A percentile compares a stretch with the other conserved stretches of the same genome.
Conservation (phyloP, 2,329 filamentous ascomycete genomes). For the Elsinoe arachidis region DNA sequence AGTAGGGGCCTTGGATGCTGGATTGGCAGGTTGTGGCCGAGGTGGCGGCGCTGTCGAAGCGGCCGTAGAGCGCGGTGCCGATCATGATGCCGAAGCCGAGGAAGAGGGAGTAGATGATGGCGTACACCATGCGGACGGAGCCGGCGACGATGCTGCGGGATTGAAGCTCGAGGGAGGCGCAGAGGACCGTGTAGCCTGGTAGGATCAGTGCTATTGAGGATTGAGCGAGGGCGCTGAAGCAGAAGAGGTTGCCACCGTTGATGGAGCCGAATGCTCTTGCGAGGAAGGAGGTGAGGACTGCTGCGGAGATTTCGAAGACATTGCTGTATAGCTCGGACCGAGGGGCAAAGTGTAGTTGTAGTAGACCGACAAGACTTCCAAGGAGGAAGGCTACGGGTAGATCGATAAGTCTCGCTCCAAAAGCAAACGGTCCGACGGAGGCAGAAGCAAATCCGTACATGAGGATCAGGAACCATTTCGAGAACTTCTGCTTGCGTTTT, state of each 20-base stretch:
- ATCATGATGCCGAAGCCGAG: conserved; percentile 45
- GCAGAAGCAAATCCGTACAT: conserved; percentile 70
- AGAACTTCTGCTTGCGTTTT: conserved; percentile 47
- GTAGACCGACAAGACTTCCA: conserved; percentile 61
- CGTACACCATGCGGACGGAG: conserved; percentile 45
- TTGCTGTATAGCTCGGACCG: conserved; percentile 60
- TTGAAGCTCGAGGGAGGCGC: conserved; percentile 41
- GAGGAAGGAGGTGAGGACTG: conserved; percentile 42
- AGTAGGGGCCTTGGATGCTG: conserved; percentile 44
- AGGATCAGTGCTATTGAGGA: conserved; percentile 43
- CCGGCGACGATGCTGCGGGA: conserved; percentile 41
- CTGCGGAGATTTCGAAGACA: conserved; percentile 42
- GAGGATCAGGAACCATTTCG: conserved; percentile 43
- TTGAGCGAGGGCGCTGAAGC: conserved; percentile 44
- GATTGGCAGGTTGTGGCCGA: conserved; percentile 36
- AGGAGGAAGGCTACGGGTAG: conserved; percentile 68
- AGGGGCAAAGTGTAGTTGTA: conserved; percentile 68
- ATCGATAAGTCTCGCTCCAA: conserved; percentile 67
- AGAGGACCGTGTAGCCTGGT: conserved; percentile 44
- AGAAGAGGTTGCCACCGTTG: conserved; percentile 36
- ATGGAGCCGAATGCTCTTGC: conserved; percentile 44
- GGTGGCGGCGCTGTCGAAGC: conserved; percentile 40
- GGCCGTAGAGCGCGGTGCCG: conserved; percentile 39
- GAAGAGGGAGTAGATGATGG: conserved; percentile 46
- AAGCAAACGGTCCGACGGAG: conserved; percentile 71